Evolutionary conservation across 1,284 basidiomycete species (phyloP), one percentile per base, ranked within the genome.

Genomic region (Fomitiporia mediterranea): DNA sequence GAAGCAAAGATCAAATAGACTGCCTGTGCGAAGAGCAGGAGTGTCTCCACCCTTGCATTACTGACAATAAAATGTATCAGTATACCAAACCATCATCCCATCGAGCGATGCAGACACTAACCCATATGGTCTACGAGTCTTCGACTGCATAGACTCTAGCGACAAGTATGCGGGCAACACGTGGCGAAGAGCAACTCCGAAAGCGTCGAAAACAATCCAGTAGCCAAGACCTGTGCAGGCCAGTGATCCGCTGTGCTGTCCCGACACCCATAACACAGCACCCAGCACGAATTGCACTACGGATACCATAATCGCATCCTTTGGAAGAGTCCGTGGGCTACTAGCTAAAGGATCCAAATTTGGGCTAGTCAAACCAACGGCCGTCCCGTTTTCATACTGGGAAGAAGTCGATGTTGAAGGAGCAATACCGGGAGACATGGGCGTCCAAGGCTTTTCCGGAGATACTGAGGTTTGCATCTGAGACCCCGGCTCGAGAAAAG

Each of bases 151-250:
- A 3, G 61, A 60, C 3, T 66, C 63, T 5, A 62, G 60, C 19
- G 65, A 67, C 47, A 72, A 62, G 57, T 72, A 69, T 23, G 65
- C 71, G 5, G 81, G 81, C 13, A 85, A 64, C 1, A 86, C 69
- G 21, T 74, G 72, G n/a, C 78, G 74, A 17, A 86, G 64, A 4
- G 76, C 82, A 3, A 94, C 79, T 0, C 92, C 92, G 62, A 93
- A 76, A 2, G 93, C 83, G 68, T 99, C 96, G 66, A 98, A 99
- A 0, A 98, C 94, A 28, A 97, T 84, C 79, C 97, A 89, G 68
- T 98, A 99, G 0, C 96, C 96, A 13, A 98, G 70, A 0, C 93
- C 96, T 0, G 94, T 95, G 55, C 90, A 85, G 1, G 89, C 80
- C 25, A 98, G 74, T 49, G 92, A 94, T 15, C 95, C 95, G 27